These are phyloP conservation scores for Goniomonas avonlea DNA, from an alignment of 78 protist species.

Conservation along the genomic window DNA sequence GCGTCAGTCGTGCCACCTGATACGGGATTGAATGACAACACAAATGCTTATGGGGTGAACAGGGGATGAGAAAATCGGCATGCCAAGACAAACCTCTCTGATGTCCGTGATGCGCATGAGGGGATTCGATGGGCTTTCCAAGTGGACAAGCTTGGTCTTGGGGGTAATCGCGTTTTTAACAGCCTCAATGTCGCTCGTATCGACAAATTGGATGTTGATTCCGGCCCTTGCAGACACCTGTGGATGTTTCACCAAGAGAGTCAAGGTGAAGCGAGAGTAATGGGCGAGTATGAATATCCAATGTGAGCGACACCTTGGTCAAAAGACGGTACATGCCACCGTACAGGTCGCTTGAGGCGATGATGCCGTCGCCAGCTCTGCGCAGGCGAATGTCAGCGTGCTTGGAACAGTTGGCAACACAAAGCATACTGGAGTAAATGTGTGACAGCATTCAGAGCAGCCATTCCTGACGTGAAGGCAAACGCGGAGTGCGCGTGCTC, in stretches of 20 bases:
- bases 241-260: no score
- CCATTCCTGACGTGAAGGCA: slow-evolving; percentile 19
- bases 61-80: neutral
- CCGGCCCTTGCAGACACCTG: neutral
- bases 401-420: no score
- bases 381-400: neutral
- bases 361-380: slow-evolving; percentile 10
- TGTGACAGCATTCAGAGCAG: no score
- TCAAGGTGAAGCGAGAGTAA: no score
- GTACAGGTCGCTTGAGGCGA: slow-evolving; percentile 34
- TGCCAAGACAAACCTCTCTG: neutral
- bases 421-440: no score
- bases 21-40: neutral
- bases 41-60: neutral
- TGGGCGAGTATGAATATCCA: no score
- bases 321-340: slow-evolving; percentile 36
- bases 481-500: slow-evolving; percentile 36
- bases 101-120: slow-evolving; percentile 24
- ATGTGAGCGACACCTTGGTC: slow-evolving; percentile 4
- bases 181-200: slow-evolving; percentile 11
- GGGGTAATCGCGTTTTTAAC: neutral
- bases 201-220: slow-evolving; percentile 10
- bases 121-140: slow-evolving; percentile 68
- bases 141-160: slow-evolving; percentile 30
- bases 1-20: neutral